phyloP scores from a whole-genome alignment of 352 stramenopile species.

The Phytophthora palmivora region DNA sequence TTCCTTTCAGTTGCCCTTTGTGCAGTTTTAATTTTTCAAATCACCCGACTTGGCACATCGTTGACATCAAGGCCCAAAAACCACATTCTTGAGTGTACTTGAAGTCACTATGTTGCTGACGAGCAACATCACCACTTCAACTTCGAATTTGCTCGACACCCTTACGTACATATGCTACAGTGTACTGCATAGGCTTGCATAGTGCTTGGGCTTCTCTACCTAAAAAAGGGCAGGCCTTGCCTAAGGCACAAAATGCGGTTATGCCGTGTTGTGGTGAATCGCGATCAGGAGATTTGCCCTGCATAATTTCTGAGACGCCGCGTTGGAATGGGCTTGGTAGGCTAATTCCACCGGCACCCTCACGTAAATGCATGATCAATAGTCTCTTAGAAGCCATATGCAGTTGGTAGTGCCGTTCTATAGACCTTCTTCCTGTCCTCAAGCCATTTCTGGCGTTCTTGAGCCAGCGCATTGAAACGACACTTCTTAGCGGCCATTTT shows the following conservation, averaged over 20 bases:
- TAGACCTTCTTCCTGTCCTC: slow-evolving; percentile 26
- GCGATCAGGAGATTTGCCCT: slow-evolving; percentile 87
- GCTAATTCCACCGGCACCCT: slow-evolving; percentile 49
- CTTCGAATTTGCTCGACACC: neutral
- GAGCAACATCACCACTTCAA: slow-evolving; percentile 11
- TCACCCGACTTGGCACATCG: no score
- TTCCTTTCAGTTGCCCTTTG: no score
- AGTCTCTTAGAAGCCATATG: slow-evolving; percentile 53
- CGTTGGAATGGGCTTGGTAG: slow-evolving; percentile 30
- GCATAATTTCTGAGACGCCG: slow-evolving; percentile 72
- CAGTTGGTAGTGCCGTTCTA: slow-evolving; percentile 43
- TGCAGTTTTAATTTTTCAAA: no score
- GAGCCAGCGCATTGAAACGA: slow-evolving; percentile 4
- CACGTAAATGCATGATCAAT: neutral
- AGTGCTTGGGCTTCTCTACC: neutral
- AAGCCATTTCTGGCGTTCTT: slow-evolving; percentile 30
- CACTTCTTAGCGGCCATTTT: slow-evolving; percentile 34
- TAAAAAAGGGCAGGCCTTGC: slow-evolving; percentile 54
- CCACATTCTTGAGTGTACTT: no score
- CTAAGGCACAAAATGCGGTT: slow-evolving; percentile 32
- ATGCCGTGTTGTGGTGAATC: slow-evolving; percentile 66
- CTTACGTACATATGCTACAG: slow-evolving; percentile 28
- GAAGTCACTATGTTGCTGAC: slow-evolving; percentile 6
- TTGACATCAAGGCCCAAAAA: no score
- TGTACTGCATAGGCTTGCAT: slow-evolving; percentile 6